Evolutionary conservation across 768 basidiomycete species (phyloP), one percentile per base, ranked within the genome.

Genomic region (Tulasnella sp.): DNA sequence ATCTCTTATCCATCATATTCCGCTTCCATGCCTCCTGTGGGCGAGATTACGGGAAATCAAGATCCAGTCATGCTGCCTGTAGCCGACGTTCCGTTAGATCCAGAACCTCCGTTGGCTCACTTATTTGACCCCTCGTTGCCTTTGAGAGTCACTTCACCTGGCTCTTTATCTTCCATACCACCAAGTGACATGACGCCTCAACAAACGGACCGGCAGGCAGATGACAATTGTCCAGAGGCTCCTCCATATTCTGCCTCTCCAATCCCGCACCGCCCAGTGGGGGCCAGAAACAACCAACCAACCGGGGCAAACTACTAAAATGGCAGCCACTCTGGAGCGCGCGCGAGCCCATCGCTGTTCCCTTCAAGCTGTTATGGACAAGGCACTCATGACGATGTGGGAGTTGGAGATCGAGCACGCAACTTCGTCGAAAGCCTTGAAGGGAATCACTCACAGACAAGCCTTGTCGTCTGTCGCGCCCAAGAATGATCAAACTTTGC

Each of bases 341-440:
- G 73, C 73, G 4, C 73, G 73, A 74, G 2, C 15, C 4, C 73
- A 67, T 42, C 45, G 58, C 29, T 52, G 38, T n/a, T 52, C 45
- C 22, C 45, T 74, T 42, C 73, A 58, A 36, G 73, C 29, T 42
- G 73, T 52, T 34, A 31, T 74, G 73, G 73, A 74, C 34, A 58
- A 74, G 3, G 73, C 73, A 8, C 45, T 54, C 17, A 54, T 17
- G 25, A 38, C 45, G 11, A 49, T 74, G 42, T 74, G 73, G 73
- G 73, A 74, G 34, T 40, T 74, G 49, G 73, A 74, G 38, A 52
- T 74, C 4, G 73, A 74, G 73, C 52, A 74, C 12, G 73, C 73
- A 54, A 74, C 58, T 45, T 36, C 64, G 25, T 49, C 73, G n/a
- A 74, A 37, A 39, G 73, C 64, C 8, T 12, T 74, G 58, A 74